phyloP scores from a whole-genome alignment of 805 yeast species.

The Kregervanrija fluxuum region DNA sequence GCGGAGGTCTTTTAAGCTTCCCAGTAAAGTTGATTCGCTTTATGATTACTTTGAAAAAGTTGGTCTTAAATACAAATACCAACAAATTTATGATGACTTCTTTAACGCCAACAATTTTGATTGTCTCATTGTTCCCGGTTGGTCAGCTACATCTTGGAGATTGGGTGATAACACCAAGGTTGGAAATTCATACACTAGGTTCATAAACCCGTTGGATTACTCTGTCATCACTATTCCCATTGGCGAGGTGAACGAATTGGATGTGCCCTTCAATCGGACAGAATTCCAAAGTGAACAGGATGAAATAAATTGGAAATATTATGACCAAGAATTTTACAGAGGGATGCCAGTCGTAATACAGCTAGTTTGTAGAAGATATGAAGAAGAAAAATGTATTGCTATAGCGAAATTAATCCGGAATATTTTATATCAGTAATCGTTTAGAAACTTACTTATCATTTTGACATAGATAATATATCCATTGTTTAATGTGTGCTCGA shows the following conservation, averaged over 20 bases:
- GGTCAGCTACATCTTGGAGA: slow-evolving; percentile 35
- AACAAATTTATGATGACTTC: slow-evolving; percentile 31
- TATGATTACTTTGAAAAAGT: slow-evolving; percentile 35
- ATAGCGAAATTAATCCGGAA: too few species aligned
- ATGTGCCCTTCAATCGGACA: slow-evolving; percentile 28
- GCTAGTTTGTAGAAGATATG: slow-evolving; percentile 44
- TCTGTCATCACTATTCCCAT: slow-evolving; percentile 38
- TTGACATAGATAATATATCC: too few species aligned
- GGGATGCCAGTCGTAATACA: slow-evolving; percentile 54
- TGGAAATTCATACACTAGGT: slow-evolving; percentile 46
- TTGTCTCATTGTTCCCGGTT: slow-evolving; percentile 42
- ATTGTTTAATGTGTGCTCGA: too few species aligned
- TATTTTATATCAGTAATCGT: too few species aligned
- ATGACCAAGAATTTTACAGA: slow-evolving; percentile 31
- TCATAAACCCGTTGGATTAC: slow-evolving; percentile 49
- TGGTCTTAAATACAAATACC: slow-evolving; percentile 27
- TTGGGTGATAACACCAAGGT: slow-evolving; percentile 33
- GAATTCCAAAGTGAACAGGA: slow-evolving; percentile 32
- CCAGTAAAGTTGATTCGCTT: slow-evolving; percentile 11
- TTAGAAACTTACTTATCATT: too few species aligned
- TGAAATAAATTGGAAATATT: slow-evolving; percentile 29
- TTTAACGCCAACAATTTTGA: slow-evolving; percentile 39
- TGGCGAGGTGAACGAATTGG: slow-evolving; percentile 30
- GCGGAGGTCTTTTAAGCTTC: slow-evolving; percentile 14
- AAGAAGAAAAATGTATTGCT: slow-evolving; percentile 50